A percentile compares a stretch with the other conserved stretches of the same genome.
Conservation (phyloP, 257 asterid species). For the Lycium barbarum region DNA sequence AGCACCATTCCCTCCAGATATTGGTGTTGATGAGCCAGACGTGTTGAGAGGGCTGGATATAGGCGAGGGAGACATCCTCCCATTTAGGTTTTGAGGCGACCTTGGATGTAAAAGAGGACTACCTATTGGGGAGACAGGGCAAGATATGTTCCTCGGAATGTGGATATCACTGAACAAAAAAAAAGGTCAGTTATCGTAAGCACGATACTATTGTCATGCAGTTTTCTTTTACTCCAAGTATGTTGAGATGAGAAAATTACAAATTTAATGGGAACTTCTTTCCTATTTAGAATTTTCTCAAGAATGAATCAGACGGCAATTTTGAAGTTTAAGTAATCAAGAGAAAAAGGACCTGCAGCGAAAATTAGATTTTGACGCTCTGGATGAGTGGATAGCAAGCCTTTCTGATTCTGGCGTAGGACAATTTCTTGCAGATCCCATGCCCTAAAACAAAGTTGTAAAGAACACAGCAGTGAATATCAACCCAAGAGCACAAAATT, state of each 20-base stretch:
- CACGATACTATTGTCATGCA: constrained; percentile 26
- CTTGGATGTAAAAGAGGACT: constrained; percentile 81
- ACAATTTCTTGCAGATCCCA: constrained; percentile 50
- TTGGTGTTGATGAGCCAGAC: constrained; percentile 81
- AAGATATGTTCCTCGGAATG: constrained; percentile 60
- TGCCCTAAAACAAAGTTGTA: constrained; percentile 51
- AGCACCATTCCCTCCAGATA: constrained; percentile 66
- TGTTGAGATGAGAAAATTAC: not conserved
- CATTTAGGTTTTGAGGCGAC: constrained; percentile 80
- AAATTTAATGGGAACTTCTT: not conserved
- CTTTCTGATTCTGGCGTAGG: constrained; percentile 55
- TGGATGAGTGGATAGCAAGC: constrained; percentile 76
- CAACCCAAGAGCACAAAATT: not conserved
- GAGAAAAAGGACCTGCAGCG: constrained; percentile 59
- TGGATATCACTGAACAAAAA: constrained; percentile 55
- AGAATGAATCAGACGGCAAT: not conserved
- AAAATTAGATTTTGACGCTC: constrained; percentile 53
- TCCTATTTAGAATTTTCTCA: constrained; percentile 11
- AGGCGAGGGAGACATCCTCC: constrained; percentile 91
- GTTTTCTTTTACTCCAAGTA: constrained; percentile 10
- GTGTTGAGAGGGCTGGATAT: constrained; percentile 88
- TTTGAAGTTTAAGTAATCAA: constrained; percentile 7
- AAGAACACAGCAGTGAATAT: constrained; percentile 19
- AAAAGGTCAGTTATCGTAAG: not conserved
- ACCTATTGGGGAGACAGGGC: constrained; percentile 74